Percentiles rank a stretch among this genome's conserved stretches.
phyloP scores from a whole-genome alignment of 169 alveolate genomes.

The Plasmodium billcollinsi region DNA sequence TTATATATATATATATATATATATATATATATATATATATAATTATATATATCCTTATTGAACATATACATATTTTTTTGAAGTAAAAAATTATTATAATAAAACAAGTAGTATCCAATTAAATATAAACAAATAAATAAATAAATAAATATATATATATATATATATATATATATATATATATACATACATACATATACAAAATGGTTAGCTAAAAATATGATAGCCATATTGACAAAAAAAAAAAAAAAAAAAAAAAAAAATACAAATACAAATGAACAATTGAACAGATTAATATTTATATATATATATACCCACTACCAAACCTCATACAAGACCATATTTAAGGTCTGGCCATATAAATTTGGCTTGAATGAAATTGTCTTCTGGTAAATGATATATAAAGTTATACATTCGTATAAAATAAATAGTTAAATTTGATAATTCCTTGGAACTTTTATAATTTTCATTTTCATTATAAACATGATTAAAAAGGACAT shows the following conservation, averaged over 20 bases:
- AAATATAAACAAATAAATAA: no score
- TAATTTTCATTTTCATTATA: constrained; percentile 42
- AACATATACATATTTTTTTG: no score
- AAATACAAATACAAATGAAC: not conserved
- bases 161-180: no score
- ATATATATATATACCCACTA: not conserved
- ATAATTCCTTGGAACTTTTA: constrained; percentile 55
- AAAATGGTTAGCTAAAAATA: no score
- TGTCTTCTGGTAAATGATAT: constrained; percentile 42
- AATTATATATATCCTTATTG: no score
- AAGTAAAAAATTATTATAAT: no score
- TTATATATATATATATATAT: no score
- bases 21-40: no score
- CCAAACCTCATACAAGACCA: not conserved
- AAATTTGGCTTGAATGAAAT: constrained; percentile 60
- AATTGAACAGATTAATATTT: not conserved
- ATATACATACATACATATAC: no score
- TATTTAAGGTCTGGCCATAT: constrained; percentile 64
- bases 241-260: not conserved
- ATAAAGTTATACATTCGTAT: constrained; percentile 63
- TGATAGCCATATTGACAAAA: no score
- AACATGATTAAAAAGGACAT: constrained; percentile 62
- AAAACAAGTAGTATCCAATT: no score
- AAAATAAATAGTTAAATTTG: constrained; percentile 55
- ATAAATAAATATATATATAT: no score